A percentile compares a stretch with the other conserved stretches of the same genome.
Evolutionary conservation across 2,329 filamentous ascomycete species (phyloP).

Genomic region (Fusarium miscanthi): DNA sequence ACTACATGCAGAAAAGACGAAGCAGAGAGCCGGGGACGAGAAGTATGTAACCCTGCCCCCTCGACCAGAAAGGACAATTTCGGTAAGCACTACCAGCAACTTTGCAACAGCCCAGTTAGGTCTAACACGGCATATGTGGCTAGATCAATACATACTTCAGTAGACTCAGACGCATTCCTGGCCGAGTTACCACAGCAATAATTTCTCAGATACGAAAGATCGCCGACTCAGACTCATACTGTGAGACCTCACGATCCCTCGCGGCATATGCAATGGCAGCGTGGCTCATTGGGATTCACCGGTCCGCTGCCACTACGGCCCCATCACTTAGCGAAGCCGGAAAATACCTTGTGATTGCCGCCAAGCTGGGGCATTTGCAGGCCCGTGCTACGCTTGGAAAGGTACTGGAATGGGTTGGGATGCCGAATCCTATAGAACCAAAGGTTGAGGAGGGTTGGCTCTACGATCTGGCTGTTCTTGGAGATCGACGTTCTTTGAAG

Average conservation of each 20-base stretch:
- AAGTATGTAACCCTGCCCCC: background rate
- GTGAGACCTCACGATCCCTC: background rate
- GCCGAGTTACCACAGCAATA: background rate
- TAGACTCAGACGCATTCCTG: background rate
- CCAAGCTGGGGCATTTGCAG: background rate
- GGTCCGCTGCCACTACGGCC: background rate
- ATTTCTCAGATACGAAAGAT: background rate
- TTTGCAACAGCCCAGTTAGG: rapidly evolving
- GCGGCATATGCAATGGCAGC: background rate
- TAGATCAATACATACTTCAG: background rate
- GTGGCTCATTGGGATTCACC: background rate
- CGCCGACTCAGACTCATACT: background rate
- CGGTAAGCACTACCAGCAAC: background rate
- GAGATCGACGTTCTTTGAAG: background rate
- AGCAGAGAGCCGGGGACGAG: rapidly evolving
- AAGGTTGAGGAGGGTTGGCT: background rate
- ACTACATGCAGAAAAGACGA: no score
- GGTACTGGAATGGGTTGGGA: background rate
- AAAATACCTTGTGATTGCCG: rapidly evolving
- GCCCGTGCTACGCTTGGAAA: background rate
- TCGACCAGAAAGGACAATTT: background rate
- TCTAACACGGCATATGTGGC: rapidly evolving
- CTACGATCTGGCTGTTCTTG: background rate
- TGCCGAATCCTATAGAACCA: background rate
- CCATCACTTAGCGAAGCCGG: background rate